Evolutionary conservation across 768 basidiomycete species (phyloP), one percentile per base, ranked within the genome.

Genomic region (Trametes cingulata): DNA sequence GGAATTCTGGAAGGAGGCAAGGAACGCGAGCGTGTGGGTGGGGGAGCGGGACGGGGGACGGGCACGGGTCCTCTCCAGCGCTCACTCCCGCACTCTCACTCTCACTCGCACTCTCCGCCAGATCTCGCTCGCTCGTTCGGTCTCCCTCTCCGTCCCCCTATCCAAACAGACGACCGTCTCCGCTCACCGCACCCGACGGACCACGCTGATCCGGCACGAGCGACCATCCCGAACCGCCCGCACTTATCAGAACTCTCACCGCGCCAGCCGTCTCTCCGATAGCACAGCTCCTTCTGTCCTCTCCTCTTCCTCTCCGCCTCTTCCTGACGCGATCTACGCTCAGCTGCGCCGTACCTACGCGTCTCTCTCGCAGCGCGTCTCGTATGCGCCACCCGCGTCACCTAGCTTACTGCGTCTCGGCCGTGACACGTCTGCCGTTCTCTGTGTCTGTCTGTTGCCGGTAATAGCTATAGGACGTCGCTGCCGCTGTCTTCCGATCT

Each of bases 1-100:
- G 24, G 56, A 49, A 57, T 57, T 57, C 56, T 57, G 56, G 56
- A 57, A 57, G 45, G 19, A 35, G 3, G 55, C 56, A 42, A 56
- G 56, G 56, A 49, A 57, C 47, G 56, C 22, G 12, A 40, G 37
- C 47, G 56, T 57, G 47, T 50, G 55, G 55, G 24, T 36, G 14
- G 33, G 5, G n/a, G 2, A 8, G 12, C n/a, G 2, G 39, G 14
- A 40, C 6, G 10, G 6, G 29, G 29, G 6, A 5, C 29, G 6
- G 10, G 29, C 29, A 33, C 29, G 29, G 10, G 29, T 33, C 29
- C 29, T 33, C 29, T 33, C 29, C 29, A 10, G 10, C 29, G 4
- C 29, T 10, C 29, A 33, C 29, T 33, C 29, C 29, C n/a, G n/a
- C n/a, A n/a, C n/a, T n/a, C n/a, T n/a, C n/a, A n/a, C n/a, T n/a